Conservation (phyloP, 2,329 filamentous ascomycete genomes). For the Laburnicola sp. region DNA sequence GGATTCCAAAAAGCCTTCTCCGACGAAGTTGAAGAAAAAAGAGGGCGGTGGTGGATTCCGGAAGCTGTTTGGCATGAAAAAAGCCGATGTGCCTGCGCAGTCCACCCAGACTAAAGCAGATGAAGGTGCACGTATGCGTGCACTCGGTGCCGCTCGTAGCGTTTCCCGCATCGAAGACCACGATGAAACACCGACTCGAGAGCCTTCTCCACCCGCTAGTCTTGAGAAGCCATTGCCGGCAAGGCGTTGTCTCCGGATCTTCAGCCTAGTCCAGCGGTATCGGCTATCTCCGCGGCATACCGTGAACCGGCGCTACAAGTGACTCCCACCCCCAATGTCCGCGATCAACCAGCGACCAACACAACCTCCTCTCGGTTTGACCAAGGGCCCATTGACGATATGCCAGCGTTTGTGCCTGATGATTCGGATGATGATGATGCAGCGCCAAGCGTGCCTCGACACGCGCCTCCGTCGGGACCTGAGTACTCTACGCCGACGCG, state of each 20-base stretch:
- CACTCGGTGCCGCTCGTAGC: slow-evolving; percentile 28
- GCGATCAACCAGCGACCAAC: slow-evolving; percentile 62
- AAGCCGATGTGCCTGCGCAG: slow-evolving; percentile 29
- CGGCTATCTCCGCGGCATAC: slow-evolving; percentile 24
- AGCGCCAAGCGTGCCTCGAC: slow-evolving; percentile 30
- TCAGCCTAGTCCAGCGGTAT: slow-evolving; percentile 31
- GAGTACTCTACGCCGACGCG: slow-evolving; percentile 28
- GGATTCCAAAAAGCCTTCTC: slow-evolving; percentile 35
- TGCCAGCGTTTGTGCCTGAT: slow-evolving; percentile 76
- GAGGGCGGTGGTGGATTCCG: slow-evolving; percentile 43
- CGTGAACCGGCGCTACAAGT: slow-evolving; percentile 53
- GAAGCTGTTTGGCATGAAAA: slow-evolving; percentile 47
- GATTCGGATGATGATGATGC: slow-evolving; percentile 42
- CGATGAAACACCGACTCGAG: slow-evolving; percentile 23
- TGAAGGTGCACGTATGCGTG: slow-evolving; percentile 22
- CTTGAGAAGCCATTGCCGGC: slow-evolving; percentile 26
- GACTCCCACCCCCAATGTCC: slow-evolving; percentile 63
- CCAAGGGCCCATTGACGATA: slow-evolving; percentile 83
- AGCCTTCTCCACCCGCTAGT: slow-evolving; percentile 30
- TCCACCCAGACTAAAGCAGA: slow-evolving; percentile 16
- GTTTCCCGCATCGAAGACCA: slow-evolving; percentile 31
- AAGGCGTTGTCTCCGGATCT: slow-evolving; percentile 25
- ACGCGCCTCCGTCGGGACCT: slow-evolving; percentile 14
- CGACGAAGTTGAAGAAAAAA: slow-evolving; percentile 45
- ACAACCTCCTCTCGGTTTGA: slow-evolving; percentile 73